A percentile compares a stretch with the other conserved stretches of the same genome.
Evolutionary conservation across 345 rosid species (phyloP).

Genomic region (Eucalyptus urophylla): DNA sequence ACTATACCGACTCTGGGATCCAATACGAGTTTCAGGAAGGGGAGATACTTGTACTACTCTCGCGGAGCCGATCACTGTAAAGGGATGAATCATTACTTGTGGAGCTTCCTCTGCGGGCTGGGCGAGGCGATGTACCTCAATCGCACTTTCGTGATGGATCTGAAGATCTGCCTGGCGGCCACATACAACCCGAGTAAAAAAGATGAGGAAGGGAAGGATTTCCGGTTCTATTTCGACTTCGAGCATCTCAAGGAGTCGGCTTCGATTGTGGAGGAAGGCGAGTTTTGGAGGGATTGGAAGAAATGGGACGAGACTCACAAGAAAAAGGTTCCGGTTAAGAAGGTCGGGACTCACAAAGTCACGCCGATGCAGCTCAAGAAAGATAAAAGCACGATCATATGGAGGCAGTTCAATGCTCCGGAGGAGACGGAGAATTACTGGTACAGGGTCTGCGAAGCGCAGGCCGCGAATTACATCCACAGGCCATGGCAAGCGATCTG

Average conservation of each 20-base stretch:
- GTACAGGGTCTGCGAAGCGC: slow-evolving; percentile 93
- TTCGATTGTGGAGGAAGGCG: slow-evolving; percentile 69
- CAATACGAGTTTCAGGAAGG: slow-evolving; percentile 48
- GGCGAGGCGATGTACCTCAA: slow-evolving; percentile 95
- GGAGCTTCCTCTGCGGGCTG: slow-evolving; percentile 95
- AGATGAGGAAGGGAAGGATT: slow-evolving; percentile 87
- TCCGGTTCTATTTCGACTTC: slow-evolving; percentile 75
- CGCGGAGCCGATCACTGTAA: slow-evolving; percentile 91
- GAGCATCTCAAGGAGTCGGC: slow-evolving; percentile 88
- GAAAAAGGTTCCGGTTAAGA: slow-evolving; percentile 61
- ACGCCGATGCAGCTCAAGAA: slow-evolving; percentile 66
- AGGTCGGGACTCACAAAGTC: slow-evolving; percentile 50
- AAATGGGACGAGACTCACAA: slow-evolving; percentile 69
- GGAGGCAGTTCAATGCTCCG: slow-evolving; percentile 77
- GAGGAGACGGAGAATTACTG: slow-evolving; percentile 88
- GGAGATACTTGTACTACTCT: slow-evolving; percentile 77
- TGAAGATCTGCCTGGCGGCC: slow-evolving; percentile 65
- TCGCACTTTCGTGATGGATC: slow-evolving; percentile 84
- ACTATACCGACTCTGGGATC: slow-evolving; percentile 55
- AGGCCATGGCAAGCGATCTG: slow-evolving; percentile 87
- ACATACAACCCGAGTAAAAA: slow-evolving; percentile 50
- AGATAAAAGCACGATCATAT: slow-evolving; percentile 64
- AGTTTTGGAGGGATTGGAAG: slow-evolving; percentile 73
- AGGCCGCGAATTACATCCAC: slow-evolving; percentile 52
- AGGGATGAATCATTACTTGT: slow-evolving; percentile 89